Evolutionary conservation across 352 stramenopile species (phyloP), one percentile per base, ranked within the genome.

Genomic region (Phytophthora kernoviae): DNA sequence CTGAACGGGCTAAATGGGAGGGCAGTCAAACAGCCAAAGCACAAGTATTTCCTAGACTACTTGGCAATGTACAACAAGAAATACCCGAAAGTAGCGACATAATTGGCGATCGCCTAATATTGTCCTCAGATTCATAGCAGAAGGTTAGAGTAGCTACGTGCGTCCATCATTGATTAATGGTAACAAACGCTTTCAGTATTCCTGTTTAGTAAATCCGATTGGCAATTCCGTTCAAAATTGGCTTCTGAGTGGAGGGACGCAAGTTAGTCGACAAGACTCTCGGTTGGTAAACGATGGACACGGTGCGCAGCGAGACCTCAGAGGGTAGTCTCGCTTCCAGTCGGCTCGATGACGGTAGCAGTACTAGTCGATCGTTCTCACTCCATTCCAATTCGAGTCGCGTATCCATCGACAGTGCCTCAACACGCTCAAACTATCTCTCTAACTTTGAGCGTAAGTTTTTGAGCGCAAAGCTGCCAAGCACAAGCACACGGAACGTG

Each of bases 391-490:
- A 71, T 21, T 49, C 52, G 30, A 76, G 74, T 65, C 58, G 58
- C 10, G 12, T 68, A 1, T 72, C 64, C 5, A 61, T 54, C 30
- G 58, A 68, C 20, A 73, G 72, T 5, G 54, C 65, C 6, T 79
- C 70, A 0, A 76, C 75, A 5, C 79, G 81, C 8, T 79, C 77
- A 6, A 73, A 81, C 36, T 84, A 83, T 22, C 33, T 91, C 1
- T 79, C 60, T 40, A 82, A 47, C 54, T 87, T 73, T 39, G 79
- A 88, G 63, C 68, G 81, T 2, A 82, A 81, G 62, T 87, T 88
- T 43, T 64, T 70, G 18, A 79, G 17, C 77, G 74, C 12, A 84
- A 87, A 43, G 68, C 68, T 20, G 68, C 77, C 24, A 84, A 85
- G 39, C 75, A 80, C 41, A 81, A 81, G 34, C 78, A 79, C 26